A percentile compares a stretch with the other conserved stretches of the same genome.
Evolutionary conservation across 257 asterid species (phyloP).

Genomic region (Buddleja alternifolia): DNA sequence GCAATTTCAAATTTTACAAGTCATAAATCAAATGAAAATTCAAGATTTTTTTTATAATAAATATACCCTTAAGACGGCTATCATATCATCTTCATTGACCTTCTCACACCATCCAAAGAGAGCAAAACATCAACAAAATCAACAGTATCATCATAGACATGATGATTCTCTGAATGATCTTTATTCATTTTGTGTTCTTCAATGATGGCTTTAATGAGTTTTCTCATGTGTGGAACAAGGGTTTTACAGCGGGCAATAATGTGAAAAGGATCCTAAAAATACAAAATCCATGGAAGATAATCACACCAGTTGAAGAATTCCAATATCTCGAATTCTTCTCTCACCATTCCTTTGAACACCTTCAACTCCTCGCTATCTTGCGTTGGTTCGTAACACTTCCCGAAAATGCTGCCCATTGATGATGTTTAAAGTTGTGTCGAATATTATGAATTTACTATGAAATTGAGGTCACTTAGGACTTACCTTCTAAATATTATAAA

Average conservation of each 20-base stretch:
- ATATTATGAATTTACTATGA: no score
- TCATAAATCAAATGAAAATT: no score
- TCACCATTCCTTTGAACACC: constrained; percentile 50
- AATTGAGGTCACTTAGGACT: no score
- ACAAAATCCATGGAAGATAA: constrained; percentile 58
- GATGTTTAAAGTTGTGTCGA: constrained; percentile 39
- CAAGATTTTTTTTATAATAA: no score
- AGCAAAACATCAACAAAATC: constrained; percentile 78
- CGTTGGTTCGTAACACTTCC: constrained; percentile 42
- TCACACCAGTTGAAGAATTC: constrained; percentile 73
- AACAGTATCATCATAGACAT: neutral
- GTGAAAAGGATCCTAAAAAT: constrained; percentile 43
- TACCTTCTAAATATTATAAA: no score
- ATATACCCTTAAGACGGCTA: constrained; percentile 74
- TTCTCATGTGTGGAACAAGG: constrained; percentile 56
- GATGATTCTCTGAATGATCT: neutral
- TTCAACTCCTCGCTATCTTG: constrained; percentile 29
- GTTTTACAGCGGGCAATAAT: constrained; percentile 44
- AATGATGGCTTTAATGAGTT: constrained; percentile 45
- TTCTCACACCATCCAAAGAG: constrained; percentile 70
- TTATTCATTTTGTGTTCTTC: constrained; percentile 46
- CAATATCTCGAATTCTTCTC: constrained; percentile 64
- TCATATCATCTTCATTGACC: constrained; percentile 72
- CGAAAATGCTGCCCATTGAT: constrained; percentile 71
- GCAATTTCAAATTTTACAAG: no score